Evolutionary conservation across 1,284 basidiomycete species (phyloP), one percentile per base, ranked within the genome.

Genomic region (Fomitopsis palustris): DNA sequence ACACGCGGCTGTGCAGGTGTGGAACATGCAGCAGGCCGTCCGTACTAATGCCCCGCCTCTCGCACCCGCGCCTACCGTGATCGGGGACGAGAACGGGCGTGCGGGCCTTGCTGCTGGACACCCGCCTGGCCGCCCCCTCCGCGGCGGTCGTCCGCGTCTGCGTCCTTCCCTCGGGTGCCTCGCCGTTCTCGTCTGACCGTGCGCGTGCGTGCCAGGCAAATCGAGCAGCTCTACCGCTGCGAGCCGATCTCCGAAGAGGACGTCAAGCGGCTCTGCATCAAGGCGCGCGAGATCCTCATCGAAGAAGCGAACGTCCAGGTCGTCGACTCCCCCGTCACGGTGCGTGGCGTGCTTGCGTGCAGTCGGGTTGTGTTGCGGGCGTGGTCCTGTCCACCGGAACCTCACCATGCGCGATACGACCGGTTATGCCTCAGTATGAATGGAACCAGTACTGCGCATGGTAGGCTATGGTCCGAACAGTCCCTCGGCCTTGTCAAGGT

Each of bases 231-330:
- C 54, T 86, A 87, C 71, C 87, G 90, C 64, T 97, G 95, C 77
- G 93, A 96, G 71, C 89, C 90, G 58, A 95, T 98, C 67, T 92
- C 93, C 21, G 95, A 98, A 74, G 88, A 92, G 62, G 87, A 95
- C 67, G 95, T 97, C 63, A 96, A 96, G 71, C 83, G 90, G 67
- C 82, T 99, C 31, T 99, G 96, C 74, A 80, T 95, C 66, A 97
- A 96, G 71, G 96, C 96, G 21, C 85, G 96, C 62, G 96, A 98
- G 77, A 96, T 98, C 61, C 78, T 96, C 33, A 93, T 99, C 68
- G 96, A 98, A 75, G 96, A 99, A 75, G 95, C 92, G 7, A 99
- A 99, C 71, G 94, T 99, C 1, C 96, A 98, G 75, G 88, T 91
- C 67, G 93, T 99, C 27, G 95, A 98, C 77, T 90, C 95, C 31